phyloP scores from a whole-genome alignment of 75 land plant species.

The Cupressus sempervirens region DNA sequence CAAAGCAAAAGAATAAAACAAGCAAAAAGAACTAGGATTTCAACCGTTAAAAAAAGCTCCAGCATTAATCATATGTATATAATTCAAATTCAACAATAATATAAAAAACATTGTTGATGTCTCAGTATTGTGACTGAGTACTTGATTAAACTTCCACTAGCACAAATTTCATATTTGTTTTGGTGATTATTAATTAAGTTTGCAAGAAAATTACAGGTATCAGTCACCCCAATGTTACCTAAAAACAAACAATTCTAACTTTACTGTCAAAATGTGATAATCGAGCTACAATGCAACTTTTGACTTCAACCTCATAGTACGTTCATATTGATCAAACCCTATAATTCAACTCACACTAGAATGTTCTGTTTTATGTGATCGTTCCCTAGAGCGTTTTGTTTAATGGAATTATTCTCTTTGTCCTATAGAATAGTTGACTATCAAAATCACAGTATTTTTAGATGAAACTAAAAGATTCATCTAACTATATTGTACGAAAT shows the following conservation, averaged over 20 bases:
- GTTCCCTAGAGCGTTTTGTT: neutral
- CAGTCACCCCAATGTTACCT: neutral
- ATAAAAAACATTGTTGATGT: too few relatives aligned
- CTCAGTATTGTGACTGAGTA: neutral
- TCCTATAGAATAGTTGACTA: neutral
- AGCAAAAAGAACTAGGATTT: too few relatives aligned
- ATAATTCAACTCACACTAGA: too few relatives aligned
- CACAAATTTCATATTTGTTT: too few relatives aligned
- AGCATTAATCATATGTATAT: neutral
- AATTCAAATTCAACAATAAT: too few relatives aligned
- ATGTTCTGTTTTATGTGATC: too few relatives aligned
- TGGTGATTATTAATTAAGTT: neutral
- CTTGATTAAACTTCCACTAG: too few relatives aligned
- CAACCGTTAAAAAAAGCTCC: neutral
- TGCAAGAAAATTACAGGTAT: neutral
- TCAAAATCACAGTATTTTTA: neutral
- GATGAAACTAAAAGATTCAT: too few relatives aligned
- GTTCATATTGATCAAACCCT: too few relatives aligned
- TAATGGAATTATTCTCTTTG: neutral
- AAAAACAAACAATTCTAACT: neutral
- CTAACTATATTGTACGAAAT: neutral
- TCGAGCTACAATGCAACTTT: neutral
- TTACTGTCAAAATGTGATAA: neutral
- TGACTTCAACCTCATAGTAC: neutral
- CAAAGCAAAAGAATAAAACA: too few relatives aligned